Evolutionary conservation across 1,284 basidiomycete species (phyloP).

Genomic region (Testicularia cyperi): DNA sequence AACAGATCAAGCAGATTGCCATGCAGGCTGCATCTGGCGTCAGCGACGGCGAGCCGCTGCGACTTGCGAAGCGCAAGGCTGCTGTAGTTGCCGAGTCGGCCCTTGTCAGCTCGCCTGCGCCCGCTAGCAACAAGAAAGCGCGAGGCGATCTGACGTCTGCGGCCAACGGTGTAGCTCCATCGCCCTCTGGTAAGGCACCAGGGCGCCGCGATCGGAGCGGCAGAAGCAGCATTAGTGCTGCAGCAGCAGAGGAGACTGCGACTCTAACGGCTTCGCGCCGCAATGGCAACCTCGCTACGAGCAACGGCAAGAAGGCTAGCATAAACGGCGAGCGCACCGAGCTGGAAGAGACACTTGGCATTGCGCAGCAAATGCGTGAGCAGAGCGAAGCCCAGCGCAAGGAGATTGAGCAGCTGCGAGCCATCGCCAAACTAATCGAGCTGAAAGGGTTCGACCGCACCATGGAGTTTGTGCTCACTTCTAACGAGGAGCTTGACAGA

Average conservation of each 20-base stretch:
- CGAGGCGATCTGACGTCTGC: no score
- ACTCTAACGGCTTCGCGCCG: constrained; percentile 13
- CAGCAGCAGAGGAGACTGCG: not conserved
- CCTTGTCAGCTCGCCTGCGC: constrained; percentile 9
- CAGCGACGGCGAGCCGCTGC: constrained; percentile 11
- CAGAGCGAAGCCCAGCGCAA: constrained; percentile 19
- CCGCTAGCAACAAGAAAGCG: constrained; percentile 14
- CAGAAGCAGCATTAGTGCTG: constrained; percentile 1
- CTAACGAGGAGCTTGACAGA: constrained; percentile 5
- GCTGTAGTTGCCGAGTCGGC: constrained; percentile 32
- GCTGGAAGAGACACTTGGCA: constrained; percentile 14
- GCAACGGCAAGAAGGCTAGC: not conserved
- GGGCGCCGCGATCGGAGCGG: no score
- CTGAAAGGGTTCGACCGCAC: constrained; percentile 24
- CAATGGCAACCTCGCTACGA: constrained; percentile 1
- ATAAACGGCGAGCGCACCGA: no score
- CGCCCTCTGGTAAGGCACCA: no score
- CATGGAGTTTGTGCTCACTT: constrained; percentile 33
- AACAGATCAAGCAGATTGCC: constrained; percentile 22
- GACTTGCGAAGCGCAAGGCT: constrained; percentile 33
- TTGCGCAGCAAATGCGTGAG: constrained; percentile 13
- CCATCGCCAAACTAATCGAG: constrained; percentile 35
- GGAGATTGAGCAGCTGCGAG: constrained; percentile 47
- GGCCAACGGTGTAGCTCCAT: no score
- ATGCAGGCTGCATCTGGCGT: constrained; percentile 17